Percentiles rank a stretch among this genome's conserved stretches.
phyloP scores from a whole-genome alignment of 2,329 filamentous ascomycete genomes.

The Colletotrichum paranaense region DNA sequence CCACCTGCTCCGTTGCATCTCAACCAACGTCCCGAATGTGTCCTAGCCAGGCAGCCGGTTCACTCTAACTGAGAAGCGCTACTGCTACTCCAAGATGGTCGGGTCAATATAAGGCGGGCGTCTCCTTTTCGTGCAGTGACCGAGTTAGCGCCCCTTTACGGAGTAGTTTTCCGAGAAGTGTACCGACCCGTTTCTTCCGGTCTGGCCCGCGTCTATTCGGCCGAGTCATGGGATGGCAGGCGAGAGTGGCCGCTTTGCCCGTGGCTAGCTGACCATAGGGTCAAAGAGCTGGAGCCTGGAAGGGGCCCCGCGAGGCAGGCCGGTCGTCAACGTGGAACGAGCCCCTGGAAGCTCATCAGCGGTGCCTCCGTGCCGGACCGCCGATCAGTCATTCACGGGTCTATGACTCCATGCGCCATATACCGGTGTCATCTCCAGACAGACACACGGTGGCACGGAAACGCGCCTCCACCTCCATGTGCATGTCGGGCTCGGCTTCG shows the following conservation, averaged over 20 bases:
- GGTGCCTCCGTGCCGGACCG: neutral
- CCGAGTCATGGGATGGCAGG: conserved; percentile 11
- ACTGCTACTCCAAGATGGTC: neutral
- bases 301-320: neutral
- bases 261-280: neutral
- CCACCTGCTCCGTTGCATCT: neutral
- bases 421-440: neutral
- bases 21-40: neutral
- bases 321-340: conserved; percentile 9
- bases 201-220: conserved; percentile 8
- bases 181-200: conserved; percentile 9
- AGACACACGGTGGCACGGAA: neutral
- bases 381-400: neutral
- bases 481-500: conserved; percentile 1
- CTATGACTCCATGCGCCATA: neutral
- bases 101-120: neutral
- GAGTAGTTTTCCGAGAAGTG: neutral
- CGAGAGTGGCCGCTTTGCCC: neutral
- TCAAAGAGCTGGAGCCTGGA: neutral
- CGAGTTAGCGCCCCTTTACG: neutral
- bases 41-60: neutral
- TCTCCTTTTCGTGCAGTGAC: neutral
- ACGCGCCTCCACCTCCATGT: neutral
- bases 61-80: neutral
- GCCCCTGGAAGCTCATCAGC: neutral